Conservation (phyloP, 805 yeast species). For the Metschnikowia vanudenii region DNA sequence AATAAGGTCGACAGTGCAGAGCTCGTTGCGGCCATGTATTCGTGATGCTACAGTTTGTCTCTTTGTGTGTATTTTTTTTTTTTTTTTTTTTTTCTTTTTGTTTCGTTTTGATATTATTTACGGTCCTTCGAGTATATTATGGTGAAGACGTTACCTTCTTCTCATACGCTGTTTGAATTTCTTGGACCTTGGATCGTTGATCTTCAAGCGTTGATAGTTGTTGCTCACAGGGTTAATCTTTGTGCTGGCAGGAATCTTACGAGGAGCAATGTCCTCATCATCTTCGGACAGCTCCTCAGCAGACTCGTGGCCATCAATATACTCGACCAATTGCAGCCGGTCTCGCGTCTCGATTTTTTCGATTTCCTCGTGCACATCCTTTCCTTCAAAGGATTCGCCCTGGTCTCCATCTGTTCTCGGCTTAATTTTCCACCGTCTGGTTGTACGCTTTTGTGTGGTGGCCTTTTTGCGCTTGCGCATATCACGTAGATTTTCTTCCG, state of each 20-base stretch:
- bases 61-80: too few species aligned
- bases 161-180: constrained; percentile 42
- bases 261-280: constrained; percentile 16
- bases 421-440: constrained; percentile 50
- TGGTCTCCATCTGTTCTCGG: constrained; percentile 29
- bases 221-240: constrained; percentile 37
- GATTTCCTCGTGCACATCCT: constrained; percentile 45
- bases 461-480: constrained; percentile 25
- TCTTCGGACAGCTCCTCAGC: constrained; percentile 14
- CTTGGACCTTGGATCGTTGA: constrained; percentile 46
- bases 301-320: constrained; percentile 20
- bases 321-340: constrained; percentile 21
- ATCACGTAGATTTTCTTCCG: background rate
- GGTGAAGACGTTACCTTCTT: constrained; percentile 19
- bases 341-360: constrained; percentile 33
- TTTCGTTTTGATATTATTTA: too few species aligned
- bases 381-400: constrained; percentile 32
- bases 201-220: constrained; percentile 53
- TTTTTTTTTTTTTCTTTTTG: too few species aligned
- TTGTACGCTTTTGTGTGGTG: constrained; percentile 52
- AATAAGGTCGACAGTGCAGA: constrained; percentile 14
- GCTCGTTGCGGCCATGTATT: constrained; percentile 18
- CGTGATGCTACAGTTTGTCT: background rate
- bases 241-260: constrained; percentile 16
- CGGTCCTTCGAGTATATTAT: too few species aligned